These are phyloP conservation scores for Trifolium fragiferum DNA, from an alignment of 306 rosid species.

Conservation along the genomic window DNA sequence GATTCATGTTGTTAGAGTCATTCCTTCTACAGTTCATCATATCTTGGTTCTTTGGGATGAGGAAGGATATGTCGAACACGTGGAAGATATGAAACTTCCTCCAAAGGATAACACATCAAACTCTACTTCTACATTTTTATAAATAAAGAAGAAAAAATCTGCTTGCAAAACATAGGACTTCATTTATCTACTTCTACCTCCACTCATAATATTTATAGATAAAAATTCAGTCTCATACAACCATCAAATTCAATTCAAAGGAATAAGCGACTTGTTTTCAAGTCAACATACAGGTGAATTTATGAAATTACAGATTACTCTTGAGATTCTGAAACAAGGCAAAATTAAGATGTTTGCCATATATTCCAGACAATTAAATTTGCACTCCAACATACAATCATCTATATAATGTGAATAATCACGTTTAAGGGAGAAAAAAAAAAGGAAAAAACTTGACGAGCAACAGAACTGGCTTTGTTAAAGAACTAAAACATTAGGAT, in stretches of 20 bases:
- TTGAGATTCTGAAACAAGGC: slow-evolving; percentile 31
- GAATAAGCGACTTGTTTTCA: slow-evolving; percentile 33
- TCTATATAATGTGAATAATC: slow-evolving; percentile 7
- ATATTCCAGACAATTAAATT: slow-evolving; percentile 24
- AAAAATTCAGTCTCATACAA: slow-evolving; percentile 13
- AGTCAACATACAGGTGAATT: slow-evolving; percentile 24
- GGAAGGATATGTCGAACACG: too few species aligned
- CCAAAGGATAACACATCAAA: too few species aligned
- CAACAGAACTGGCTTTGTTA: slow-evolving; percentile 27
- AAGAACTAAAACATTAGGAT: slow-evolving; percentile 20
- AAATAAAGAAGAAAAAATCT: not conserved
- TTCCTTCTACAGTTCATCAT: too few species aligned
- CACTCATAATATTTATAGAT: slow-evolving; percentile 9
- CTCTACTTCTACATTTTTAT: too few species aligned
- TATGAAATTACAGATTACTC: slow-evolving; percentile 28
- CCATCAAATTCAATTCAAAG: slow-evolving; percentile 37
- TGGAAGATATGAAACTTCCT: too few species aligned
- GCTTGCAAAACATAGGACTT: not conserved
- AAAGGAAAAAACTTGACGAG: slow-evolving; percentile 14
- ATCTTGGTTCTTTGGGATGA: too few species aligned
- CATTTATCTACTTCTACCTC: not conserved
- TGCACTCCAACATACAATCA: slow-evolving; percentile 32
- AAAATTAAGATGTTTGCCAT: slow-evolving; percentile 21
- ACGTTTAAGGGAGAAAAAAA: slow-evolving; percentile 3
- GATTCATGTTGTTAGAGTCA: too few species aligned